Conservation (phyloP, 2,329 filamentous ascomycete species). For the Macrophomina pseudophaseolina region DNA sequence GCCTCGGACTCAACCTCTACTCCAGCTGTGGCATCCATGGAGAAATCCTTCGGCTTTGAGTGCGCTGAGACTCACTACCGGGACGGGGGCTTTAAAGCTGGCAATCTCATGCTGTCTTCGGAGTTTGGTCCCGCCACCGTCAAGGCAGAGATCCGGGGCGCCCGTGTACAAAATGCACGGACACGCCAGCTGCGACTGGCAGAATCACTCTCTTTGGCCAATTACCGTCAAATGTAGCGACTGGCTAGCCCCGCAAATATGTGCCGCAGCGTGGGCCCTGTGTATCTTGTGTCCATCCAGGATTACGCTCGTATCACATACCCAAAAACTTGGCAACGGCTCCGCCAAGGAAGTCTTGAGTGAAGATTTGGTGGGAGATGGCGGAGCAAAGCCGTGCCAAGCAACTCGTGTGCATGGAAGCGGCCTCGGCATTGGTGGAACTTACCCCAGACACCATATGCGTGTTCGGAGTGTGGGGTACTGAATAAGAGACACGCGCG, state of each 20-base stretch:
- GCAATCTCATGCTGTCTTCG: too few relatives aligned
- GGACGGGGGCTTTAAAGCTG: too few relatives aligned
- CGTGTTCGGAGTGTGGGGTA: conserved; percentile 6
- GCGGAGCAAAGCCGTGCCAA: conserved; percentile 3
- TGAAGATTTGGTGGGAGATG: neutral
- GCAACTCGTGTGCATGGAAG: neutral
- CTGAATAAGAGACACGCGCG: neutral
- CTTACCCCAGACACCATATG: neutral
- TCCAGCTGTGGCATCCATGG: neutral
- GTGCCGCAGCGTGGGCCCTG: neutral
- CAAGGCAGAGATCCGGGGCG: too few relatives aligned
- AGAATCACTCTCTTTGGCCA: too few relatives aligned
- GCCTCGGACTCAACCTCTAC: neutral
- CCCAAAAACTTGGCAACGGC: neutral
- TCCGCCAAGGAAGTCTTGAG: neutral
- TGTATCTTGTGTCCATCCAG: neutral
- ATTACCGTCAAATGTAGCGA: too few relatives aligned
- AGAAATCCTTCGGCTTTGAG: neutral
- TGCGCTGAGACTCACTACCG: too few relatives aligned
- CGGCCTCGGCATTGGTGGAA: conserved; percentile 14
- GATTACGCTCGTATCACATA: neutral
- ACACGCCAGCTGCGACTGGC: too few relatives aligned
- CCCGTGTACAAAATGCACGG: too few relatives aligned
- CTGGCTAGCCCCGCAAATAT: neutral
- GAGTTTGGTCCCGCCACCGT: too few relatives aligned